Evolutionary conservation across 441 rosid genomes (phyloP).

Genomic region (Adansonia rubrostipa): DNA sequence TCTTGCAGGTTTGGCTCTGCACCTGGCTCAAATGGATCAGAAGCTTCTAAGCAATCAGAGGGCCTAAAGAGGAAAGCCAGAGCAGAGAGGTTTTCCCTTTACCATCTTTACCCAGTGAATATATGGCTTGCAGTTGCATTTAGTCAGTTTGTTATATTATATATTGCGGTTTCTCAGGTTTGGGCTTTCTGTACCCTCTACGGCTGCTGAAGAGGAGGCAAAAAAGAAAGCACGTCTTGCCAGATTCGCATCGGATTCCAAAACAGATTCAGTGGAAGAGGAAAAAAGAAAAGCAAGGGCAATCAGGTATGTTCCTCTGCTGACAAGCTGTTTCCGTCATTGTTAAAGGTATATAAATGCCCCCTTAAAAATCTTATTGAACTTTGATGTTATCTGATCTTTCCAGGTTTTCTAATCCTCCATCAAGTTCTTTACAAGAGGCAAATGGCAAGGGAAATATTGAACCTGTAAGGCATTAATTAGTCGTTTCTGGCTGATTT

Average conservation of each 20-base stretch:
- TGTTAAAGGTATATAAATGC: slow-evolving; percentile 1
- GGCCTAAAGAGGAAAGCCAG: slow-evolving; percentile 89
- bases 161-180: slow-evolving; percentile 51
- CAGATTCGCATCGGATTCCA: slow-evolving; percentile 60
- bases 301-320: slow-evolving; percentile 48
- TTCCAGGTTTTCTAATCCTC: slow-evolving; percentile 67
- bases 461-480: slow-evolving; percentile 49
- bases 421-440: slow-evolving; percentile 50
- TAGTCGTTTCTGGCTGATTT: slow-evolving; percentile 15
- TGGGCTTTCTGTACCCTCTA: slow-evolving; percentile 60
- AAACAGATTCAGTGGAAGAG: slow-evolving; percentile 63
- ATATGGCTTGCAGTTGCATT: slow-evolving; percentile 21
- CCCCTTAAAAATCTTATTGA: background rate
- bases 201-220: slow-evolving; percentile 58
- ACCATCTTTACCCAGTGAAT: slow-evolving; percentile 9
- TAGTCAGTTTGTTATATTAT: background rate
- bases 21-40: slow-evolving; percentile 42
- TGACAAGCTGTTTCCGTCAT: slow-evolving; percentile 6
- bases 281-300: slow-evolving; percentile 88
- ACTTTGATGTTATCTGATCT: slow-evolving; percentile 3
- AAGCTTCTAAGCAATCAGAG: slow-evolving; percentile 58
- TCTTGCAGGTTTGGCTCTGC: slow-evolving; percentile 62
- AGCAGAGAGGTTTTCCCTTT: slow-evolving; percentile 72
- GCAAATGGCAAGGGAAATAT: slow-evolving; percentile 56
- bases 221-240: slow-evolving; percentile 92